Evolutionary conservation across 768 basidiomycete genomes (phyloP).

Genomic region (Boletellus ananas): DNA sequence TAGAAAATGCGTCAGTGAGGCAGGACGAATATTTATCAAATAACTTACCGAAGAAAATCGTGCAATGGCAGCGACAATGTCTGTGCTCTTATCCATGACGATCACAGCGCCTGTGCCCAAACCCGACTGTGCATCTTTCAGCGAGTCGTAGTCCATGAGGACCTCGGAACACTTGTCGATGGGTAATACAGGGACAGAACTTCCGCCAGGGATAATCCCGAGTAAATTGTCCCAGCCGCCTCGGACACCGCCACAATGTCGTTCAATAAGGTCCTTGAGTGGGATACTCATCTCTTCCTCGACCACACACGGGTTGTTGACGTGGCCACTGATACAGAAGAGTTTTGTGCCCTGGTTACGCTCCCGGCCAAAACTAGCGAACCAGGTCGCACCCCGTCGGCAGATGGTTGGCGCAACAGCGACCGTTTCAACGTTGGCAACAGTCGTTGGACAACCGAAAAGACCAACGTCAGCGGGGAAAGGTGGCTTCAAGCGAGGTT

Average conservation of each 20-base stretch:
- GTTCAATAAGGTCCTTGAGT: slow-evolving; percentile 88
- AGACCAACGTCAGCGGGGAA: slow-evolving; percentile 98
- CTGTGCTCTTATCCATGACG: slow-evolving; percentile 98
- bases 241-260: slow-evolving; percentile 91
- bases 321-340: slow-evolving; percentile 94
- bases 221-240: slow-evolving; percentile 98
- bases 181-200: slow-evolving; percentile 90
- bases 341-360: slow-evolving; percentile 97
- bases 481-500: slow-evolving; percentile 95
- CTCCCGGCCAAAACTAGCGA: slow-evolving; percentile 86
- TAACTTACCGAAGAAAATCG: slow-evolving; percentile 70
- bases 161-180: slow-evolving; percentile 81
- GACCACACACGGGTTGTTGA: slow-evolving; percentile 96
- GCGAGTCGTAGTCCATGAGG: slow-evolving; percentile 97
- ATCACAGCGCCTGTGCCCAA: slow-evolving; percentile 98
- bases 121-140: slow-evolving; percentile 95
- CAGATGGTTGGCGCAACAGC: slow-evolving; percentile 97
- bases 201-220: slow-evolving; percentile 95
- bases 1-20: slow-evolving; percentile 26
- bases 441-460: slow-evolving; percentile 95
- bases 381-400: slow-evolving; percentile 85
- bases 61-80: slow-evolving; percentile 91
- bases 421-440: slow-evolving; percentile 98
- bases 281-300: slow-evolving; percentile 99
- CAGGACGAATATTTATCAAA: background rate